Conservation (phyloP, 805 yeast genomes). For the Candida ponderosae region DNA sequence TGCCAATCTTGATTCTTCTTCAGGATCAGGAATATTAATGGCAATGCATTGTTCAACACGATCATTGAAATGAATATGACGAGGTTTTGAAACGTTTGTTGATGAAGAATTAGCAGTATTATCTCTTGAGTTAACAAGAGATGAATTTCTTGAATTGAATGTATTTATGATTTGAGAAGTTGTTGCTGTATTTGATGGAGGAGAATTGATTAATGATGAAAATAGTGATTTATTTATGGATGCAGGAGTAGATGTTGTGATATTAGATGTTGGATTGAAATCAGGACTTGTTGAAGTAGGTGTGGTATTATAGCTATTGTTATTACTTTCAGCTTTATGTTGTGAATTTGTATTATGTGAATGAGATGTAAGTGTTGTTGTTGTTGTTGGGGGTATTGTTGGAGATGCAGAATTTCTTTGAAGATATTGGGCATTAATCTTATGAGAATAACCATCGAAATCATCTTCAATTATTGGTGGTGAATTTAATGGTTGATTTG, state of each 20-base stretch:
- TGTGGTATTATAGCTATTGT: not conserved
- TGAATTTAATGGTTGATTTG: conserved; percentile 6
- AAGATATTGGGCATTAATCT: conserved; percentile 20
- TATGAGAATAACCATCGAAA: conserved; percentile 16
- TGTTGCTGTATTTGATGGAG: too few species aligned
- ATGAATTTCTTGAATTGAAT: too few species aligned
- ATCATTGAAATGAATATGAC: conserved; percentile 89
- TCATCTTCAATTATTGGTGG: conserved; percentile 21
- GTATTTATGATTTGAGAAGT: too few species aligned
- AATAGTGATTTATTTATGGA: too few species aligned
- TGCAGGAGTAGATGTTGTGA: conserved; percentile 1
- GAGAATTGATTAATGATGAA: too few species aligned
- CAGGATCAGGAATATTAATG: conserved; percentile 24
- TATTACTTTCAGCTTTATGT: not conserved
- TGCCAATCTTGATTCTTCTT: conserved; percentile 13
- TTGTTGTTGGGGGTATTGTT: not conserved
- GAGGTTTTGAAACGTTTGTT: conserved; percentile 12
- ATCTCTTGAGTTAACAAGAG: too few species aligned
- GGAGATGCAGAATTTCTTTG: not conserved
- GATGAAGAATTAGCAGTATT: too few species aligned
- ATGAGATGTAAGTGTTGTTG: not conserved
- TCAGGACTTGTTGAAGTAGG: not conserved
- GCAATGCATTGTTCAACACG: conserved; percentile 94
- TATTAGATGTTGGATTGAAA: not conserved
- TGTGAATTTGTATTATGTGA: not conserved